Conservation (phyloP, 2,329 filamentous ascomycete species). For the Penicillium sp. region DNA sequence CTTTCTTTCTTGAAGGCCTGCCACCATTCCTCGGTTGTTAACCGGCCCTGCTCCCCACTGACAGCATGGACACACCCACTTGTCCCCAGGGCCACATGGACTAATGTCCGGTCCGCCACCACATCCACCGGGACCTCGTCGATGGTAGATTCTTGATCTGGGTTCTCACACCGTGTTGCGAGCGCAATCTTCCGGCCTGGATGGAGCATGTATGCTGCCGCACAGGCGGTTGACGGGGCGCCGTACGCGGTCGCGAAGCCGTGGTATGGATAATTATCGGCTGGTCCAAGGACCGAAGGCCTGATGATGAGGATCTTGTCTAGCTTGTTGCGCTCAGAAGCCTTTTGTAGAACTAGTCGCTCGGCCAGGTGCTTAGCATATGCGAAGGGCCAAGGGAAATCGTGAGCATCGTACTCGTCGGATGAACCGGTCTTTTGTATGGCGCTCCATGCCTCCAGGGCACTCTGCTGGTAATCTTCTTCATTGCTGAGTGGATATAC, state of each 20-base stretch:
- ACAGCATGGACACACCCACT: slow-evolving; percentile 24
- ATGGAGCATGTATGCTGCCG: slow-evolving; percentile 22
- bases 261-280: slow-evolving; percentile 21
- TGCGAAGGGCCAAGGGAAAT: slow-evolving; percentile 6
- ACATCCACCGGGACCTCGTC: slow-evolving; percentile 30
- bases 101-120: slow-evolving; percentile 23
- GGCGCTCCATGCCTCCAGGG: slow-evolving; percentile 16
- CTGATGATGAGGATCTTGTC: slow-evolving; percentile 25
- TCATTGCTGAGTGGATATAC: slow-evolving; percentile 16
- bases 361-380: slow-evolving; percentile 12
- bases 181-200: slow-evolving; percentile 19
- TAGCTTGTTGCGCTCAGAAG: slow-evolving; percentile 13
- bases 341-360: slow-evolving; percentile 17
- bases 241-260: slow-evolving; percentile 21
- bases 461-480: slow-evolving; percentile 10
- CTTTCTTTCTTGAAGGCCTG: slow-evolving; percentile 22
- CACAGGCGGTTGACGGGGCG: slow-evolving; percentile 19
- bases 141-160: slow-evolving; percentile 20
- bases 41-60: slow-evolving; percentile 19
- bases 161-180: slow-evolving; percentile 18
- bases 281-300: slow-evolving; percentile 26
- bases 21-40: slow-evolving; percentile 23
- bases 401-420: slow-evolving; percentile 27
- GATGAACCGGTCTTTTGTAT: slow-evolving; percentile 28
- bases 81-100: slow-evolving; percentile 18